Percentiles rank a stretch among this genome's conserved stretches.
Evolutionary conservation across 208 protist genomes (phyloP).

Genomic region (Acanthamoeba royreba): DNA sequence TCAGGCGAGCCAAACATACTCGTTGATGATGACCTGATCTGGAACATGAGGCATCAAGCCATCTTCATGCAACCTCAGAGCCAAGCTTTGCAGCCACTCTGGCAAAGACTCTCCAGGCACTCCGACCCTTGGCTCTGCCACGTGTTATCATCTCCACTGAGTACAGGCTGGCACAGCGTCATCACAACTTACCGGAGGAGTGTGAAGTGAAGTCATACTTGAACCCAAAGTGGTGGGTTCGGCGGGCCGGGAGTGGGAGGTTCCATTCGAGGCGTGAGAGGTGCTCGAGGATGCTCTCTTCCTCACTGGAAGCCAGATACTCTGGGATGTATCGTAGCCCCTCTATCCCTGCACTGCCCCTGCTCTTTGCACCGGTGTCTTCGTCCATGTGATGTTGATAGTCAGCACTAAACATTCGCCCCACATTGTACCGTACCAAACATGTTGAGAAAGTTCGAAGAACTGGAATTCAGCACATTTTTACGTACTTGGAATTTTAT

Average conservation of each 20-base stretch:
- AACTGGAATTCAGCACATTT: too few species aligned
- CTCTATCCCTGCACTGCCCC: too few species aligned
- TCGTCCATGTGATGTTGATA: too few species aligned
- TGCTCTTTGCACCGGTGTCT: too few species aligned
- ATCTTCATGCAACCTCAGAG: background rate
- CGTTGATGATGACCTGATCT: background rate
- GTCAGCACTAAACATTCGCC: too few species aligned
- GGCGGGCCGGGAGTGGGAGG: background rate
- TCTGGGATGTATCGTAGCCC: too few species aligned
- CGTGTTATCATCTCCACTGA: background rate
- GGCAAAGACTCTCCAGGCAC: background rate
- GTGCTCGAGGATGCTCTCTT: background rate
- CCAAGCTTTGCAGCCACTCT: background rate
- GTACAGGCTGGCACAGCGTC: background rate
- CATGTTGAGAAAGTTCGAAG: too few species aligned
- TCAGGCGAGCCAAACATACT: background rate
- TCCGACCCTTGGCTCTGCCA: background rate
- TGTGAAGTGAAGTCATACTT: background rate
- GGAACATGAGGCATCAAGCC: background rate
- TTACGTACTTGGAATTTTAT: too few species aligned
- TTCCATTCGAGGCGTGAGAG: background rate
- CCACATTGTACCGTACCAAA: too few species aligned
- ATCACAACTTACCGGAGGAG: background rate
- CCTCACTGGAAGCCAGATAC: too few species aligned
- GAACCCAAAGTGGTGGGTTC: background rate